A percentile compares a stretch with the other conserved stretches of the same genome.
Evolutionary conservation across 345 rosid species (phyloP).

Genomic region (Ceriops zippeliana): DNA sequence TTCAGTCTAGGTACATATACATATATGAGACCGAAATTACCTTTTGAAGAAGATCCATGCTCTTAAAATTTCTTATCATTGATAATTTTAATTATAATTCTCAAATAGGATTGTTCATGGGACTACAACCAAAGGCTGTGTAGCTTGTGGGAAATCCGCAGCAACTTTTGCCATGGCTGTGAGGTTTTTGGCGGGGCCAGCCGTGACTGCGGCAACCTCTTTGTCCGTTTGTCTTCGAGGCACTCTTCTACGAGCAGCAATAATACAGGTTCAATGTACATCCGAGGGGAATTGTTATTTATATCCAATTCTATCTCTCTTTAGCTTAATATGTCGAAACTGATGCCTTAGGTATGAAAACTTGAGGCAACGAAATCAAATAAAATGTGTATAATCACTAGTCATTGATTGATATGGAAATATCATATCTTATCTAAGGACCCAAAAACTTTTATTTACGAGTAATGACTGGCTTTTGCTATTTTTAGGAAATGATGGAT

Average conservation of each 20-base stretch:
- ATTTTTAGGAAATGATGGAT: no score
- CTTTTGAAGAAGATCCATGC: background rate
- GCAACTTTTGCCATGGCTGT: conserved; percentile 7
- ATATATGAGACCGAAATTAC: background rate
- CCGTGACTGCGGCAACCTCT: conserved; percentile 21
- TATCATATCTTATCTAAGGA: no score
- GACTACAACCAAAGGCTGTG: conserved; percentile 17
- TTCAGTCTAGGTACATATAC: conserved; percentile 13
- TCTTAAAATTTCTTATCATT: background rate
- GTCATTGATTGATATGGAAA: no score
- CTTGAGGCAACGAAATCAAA: no score
- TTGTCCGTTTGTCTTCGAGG: conserved; percentile 21
- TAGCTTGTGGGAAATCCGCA: conserved; percentile 16
- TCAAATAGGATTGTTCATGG: conserved; percentile 25
- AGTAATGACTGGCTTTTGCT: no score
- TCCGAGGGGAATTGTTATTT: background rate
- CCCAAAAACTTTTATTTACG: no score
- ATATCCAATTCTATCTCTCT: background rate
- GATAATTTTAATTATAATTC: no score
- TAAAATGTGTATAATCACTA: no score
- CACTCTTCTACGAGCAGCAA: conserved; percentile 12
- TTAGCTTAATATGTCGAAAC: no score
- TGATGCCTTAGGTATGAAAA: no score
- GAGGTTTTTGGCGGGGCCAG: conserved; percentile 25
- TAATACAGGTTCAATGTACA: background rate